Evolutionary conservation across 2,329 filamentous ascomycete species (phyloP).

Genomic region (Lizonia empirigonia): DNA sequence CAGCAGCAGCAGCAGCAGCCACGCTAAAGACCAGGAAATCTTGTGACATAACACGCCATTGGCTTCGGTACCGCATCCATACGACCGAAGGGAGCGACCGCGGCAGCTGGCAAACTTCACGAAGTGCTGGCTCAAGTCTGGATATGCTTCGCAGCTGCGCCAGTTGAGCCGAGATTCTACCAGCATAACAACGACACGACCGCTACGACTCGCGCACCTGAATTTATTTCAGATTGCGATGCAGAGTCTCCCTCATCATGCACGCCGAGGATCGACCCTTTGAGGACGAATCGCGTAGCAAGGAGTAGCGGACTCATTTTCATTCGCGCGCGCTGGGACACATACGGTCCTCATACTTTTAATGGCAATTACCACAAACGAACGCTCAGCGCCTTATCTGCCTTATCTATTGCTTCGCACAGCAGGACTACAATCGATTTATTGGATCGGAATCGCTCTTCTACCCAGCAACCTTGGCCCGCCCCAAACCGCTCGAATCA

Average conservation of each 20-base stretch:
- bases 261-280: background rate
- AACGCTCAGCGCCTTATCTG: slow-evolving; percentile 8
- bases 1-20: slow-evolving; percentile 2
- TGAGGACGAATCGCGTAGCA: background rate
- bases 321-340: slow-evolving; percentile 1
- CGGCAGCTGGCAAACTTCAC: too few relatives aligned
- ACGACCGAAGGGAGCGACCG: too few relatives aligned
- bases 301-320: background rate
- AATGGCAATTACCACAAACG: slow-evolving; percentile 1
- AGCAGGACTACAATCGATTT: background rate
- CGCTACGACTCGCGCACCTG: too few relatives aligned
- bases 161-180: too few relatives aligned
- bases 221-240: too few relatives aligned
- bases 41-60: too few relatives aligned
- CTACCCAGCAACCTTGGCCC: background rate
- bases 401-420: slow-evolving; percentile 8
- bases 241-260: too few relatives aligned
- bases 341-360: background rate
- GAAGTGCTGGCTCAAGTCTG: too few relatives aligned
- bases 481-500: slow-evolving; percentile 1
- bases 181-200: too few relatives aligned
- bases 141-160: too few relatives aligned
- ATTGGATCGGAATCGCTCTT: background rate
- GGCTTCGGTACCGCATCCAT: too few relatives aligned
- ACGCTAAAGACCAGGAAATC: too few relatives aligned